Evolutionary conservation across 2,329 filamentous ascomycete genomes (phyloP).

Genomic region (Zopfia rhizophila): DNA sequence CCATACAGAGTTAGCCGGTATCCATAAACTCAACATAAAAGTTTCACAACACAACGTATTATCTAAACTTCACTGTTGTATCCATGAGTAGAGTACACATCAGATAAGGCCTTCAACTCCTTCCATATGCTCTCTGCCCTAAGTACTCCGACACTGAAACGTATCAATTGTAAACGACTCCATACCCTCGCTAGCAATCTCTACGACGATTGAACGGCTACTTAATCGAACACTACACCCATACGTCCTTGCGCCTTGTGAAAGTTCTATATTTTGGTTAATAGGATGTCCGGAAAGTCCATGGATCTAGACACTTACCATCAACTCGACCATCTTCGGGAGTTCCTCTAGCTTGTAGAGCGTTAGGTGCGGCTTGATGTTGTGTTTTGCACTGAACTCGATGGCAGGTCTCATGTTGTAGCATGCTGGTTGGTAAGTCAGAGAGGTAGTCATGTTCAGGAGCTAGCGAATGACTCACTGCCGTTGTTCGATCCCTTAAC

Average conservation of each 20-base stretch:
- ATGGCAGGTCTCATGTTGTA: constrained; percentile 48
- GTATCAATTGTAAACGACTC: too few relatives aligned
- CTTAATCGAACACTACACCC: constrained; percentile 42
- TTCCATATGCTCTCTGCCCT: too few relatives aligned
- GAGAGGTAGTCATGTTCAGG: constrained; percentile 55
- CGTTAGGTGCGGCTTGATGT: constrained; percentile 43
- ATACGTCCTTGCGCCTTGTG: constrained; percentile 43
- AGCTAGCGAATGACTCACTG: constrained; percentile 30
- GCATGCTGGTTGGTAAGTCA: constrained; percentile 53
- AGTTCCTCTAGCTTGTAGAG: constrained; percentile 43
- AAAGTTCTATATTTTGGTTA: constrained; percentile 23
- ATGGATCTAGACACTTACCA: constrained; percentile 26
- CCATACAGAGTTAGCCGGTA: too few relatives aligned
- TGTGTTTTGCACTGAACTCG: constrained; percentile 46
- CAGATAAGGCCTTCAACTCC: too few relatives aligned
- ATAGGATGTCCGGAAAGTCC: not conserved
- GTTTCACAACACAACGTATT: too few relatives aligned
- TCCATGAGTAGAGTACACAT: too few relatives aligned
- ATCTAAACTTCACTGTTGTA: too few relatives aligned
- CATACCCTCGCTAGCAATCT: too few relatives aligned
- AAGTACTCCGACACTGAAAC: too few relatives aligned
- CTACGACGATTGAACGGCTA: too few relatives aligned
- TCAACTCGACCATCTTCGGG: constrained; percentile 48
- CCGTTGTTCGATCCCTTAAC: constrained; percentile 47
- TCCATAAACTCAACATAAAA: too few relatives aligned